phyloP scores from a whole-genome alignment of 2,329 filamentous ascomycete genomes.

The Fusarium verrucosum region DNA sequence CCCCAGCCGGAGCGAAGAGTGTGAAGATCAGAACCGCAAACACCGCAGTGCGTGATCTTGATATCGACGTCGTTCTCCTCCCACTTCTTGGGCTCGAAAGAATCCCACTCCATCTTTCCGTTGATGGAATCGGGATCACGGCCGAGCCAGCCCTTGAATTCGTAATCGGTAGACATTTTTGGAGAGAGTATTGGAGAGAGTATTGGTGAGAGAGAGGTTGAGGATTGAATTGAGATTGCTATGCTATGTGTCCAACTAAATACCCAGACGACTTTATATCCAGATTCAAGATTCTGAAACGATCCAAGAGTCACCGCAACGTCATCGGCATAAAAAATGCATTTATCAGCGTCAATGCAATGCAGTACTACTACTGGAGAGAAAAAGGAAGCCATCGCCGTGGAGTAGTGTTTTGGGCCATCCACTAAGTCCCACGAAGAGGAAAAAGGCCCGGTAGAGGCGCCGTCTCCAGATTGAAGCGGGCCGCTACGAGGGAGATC shows the following conservation, averaged over 20 bases:
- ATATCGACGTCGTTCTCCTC: conserved; percentile 72
- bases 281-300: conserved; percentile 1
- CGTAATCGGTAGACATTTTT: conserved; percentile 52
- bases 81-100: conserved; percentile 70
- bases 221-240: not conserved
- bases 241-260: conserved; percentile 11
- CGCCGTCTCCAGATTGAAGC: conserved; percentile 4
- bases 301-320: conserved; percentile 22
- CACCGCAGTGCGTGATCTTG: conserved; percentile 69
- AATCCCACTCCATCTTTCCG: conserved; percentile 62
- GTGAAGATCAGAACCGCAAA: conserved; percentile 70
- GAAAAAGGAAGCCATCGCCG: conserved; percentile 32
- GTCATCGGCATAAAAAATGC: conserved; percentile 19
- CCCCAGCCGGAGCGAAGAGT: conserved; percentile 63
- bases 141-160: conserved; percentile 64
- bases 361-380: not conserved
- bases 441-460: conserved; percentile 8
- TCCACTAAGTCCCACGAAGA: conserved; percentile 1
- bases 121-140: conserved; percentile 51
- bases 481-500: conserved; percentile 23
- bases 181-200: no score
- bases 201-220: not conserved
- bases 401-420: not conserved
- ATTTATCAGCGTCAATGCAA: conserved; percentile 27
- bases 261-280: not conserved